These are phyloP conservation scores for Blastobotrys parvus DNA, from an alignment of 805 yeast genomes.

Conservation along the genomic window DNA sequence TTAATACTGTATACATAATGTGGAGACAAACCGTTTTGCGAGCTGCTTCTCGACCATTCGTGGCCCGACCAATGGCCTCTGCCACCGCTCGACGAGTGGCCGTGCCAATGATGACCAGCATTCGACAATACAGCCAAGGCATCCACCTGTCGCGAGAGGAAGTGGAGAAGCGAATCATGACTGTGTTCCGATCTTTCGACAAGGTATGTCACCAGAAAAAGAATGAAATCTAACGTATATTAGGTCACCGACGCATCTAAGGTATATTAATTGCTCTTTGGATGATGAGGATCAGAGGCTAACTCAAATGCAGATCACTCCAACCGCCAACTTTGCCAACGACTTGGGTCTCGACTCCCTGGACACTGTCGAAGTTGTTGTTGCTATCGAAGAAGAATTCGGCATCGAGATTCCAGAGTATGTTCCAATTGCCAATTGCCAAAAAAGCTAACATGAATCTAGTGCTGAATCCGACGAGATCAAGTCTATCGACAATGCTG, in stretches of 20 bases:
- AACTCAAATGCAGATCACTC: constrained; percentile 24
- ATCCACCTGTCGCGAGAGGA: constrained; percentile 63
- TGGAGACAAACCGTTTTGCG: constrained; percentile 11
- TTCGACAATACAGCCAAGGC: constrained; percentile 34
- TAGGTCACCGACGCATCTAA: constrained; percentile 18
- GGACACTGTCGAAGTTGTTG: constrained; percentile 88
- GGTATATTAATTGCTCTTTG: constrained; percentile 8
- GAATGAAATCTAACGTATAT: no score
- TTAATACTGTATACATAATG: constrained; percentile 4
- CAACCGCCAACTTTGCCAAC: constrained; percentile 31
- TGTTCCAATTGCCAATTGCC: constrained; percentile 20
- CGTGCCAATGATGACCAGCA: constrained; percentile 12
- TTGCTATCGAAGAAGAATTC: constrained; percentile 86
- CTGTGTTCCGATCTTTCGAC: constrained; percentile 60
- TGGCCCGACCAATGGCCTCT: constrained; percentile 29
- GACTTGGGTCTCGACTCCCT: constrained; percentile 81
- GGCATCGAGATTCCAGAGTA: constrained; percentile 52
- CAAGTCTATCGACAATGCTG: constrained; percentile 88
- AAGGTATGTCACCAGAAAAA: constrained; percentile 49
- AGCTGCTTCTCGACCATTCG: constrained; percentile 13
- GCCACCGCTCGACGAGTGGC: constrained; percentile 24
- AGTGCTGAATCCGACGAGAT: constrained; percentile 50
- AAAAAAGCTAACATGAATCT: neutral
- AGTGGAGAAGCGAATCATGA: constrained; percentile 72
- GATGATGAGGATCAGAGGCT: neutral